These are phyloP conservation scores for Calendula officinalis DNA, from an alignment of 129 eudicot genomes.

Conservation along the genomic window DNA sequence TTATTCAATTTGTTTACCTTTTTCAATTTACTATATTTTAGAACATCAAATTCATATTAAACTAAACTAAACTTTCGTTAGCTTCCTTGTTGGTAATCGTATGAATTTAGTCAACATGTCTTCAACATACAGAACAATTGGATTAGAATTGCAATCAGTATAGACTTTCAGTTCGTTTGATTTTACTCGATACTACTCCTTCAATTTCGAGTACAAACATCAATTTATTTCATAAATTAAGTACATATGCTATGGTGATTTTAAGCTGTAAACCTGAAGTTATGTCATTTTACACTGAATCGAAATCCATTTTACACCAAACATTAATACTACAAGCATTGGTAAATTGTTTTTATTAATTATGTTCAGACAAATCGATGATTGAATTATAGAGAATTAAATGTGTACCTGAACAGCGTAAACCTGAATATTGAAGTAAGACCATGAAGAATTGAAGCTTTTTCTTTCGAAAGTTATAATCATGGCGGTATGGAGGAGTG, in stretches of 20 bases:
- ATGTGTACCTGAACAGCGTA: too few species aligned
- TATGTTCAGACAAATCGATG: too few species aligned
- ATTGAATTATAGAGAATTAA: too few species aligned
- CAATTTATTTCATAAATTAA: not conserved
- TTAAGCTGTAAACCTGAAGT: not conserved
- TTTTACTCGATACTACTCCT: not conserved
- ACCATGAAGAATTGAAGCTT: too few species aligned
- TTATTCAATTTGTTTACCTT: not conserved
- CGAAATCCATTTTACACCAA: not conserved
- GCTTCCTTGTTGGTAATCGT: not conserved
- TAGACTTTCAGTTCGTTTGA: not conserved
- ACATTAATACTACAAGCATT: not conserved
- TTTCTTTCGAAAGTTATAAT: too few species aligned
- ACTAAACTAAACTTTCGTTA: not conserved
- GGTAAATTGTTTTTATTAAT: too few species aligned
- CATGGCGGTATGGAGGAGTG: too few species aligned
- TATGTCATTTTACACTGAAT: not conserved
- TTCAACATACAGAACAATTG: not conserved
- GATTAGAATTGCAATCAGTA: not conserved
- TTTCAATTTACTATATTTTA: slow-evolving; percentile 1
- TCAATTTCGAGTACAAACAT: not conserved
- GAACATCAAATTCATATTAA: slow-evolving; percentile 5
- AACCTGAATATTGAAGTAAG: too few species aligned
- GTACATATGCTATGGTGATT: too few species aligned
- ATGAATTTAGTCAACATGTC: too few species aligned